These are phyloP conservation scores for Geosiphon pyriformis DNA, from an alignment of 192 early-diverging fungal species.

Conservation along the genomic window DNA sequence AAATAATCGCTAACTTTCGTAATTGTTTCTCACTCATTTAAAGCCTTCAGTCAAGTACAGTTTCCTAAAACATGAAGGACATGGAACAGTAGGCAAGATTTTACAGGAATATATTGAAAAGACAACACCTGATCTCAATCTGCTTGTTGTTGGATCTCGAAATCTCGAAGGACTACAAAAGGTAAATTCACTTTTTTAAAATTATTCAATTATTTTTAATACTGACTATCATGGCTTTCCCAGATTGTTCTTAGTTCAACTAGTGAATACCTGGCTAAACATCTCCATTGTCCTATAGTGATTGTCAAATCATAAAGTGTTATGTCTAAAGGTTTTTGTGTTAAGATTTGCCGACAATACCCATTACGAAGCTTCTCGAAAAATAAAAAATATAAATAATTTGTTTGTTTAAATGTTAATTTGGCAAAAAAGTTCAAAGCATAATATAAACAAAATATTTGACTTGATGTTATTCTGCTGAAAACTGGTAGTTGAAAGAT, in stretches of 20 bases:
- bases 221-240: neutral
- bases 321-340: too few species aligned
- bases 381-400: too few species aligned
- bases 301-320: neutral
- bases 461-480: too few species aligned
- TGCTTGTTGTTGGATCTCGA: slow-evolving; percentile 20
- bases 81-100: slow-evolving; percentile 10
- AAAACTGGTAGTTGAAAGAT: too few species aligned
- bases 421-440: too few species aligned
- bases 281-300: neutral
- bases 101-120: slow-evolving; percentile 12
- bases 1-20: neutral
- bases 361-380: too few species aligned
- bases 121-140: slow-evolving; percentile 5
- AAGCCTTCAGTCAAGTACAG: slow-evolving; percentile 11
- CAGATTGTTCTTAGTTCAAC: neutral
- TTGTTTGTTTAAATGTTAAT: too few species aligned
- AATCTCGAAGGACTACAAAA: slow-evolving; percentile 23
- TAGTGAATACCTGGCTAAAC: neutral
- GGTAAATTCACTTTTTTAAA: slow-evolving; percentile 2
- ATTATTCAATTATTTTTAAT: neutral
- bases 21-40: neutral
- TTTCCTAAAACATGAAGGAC: slow-evolving; percentile 11
- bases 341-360: too few species aligned
- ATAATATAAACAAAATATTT: too few species aligned